phyloP scores from a whole-genome alignment of 164 flowering plant genomes.

The Malania oleifera region DNA sequence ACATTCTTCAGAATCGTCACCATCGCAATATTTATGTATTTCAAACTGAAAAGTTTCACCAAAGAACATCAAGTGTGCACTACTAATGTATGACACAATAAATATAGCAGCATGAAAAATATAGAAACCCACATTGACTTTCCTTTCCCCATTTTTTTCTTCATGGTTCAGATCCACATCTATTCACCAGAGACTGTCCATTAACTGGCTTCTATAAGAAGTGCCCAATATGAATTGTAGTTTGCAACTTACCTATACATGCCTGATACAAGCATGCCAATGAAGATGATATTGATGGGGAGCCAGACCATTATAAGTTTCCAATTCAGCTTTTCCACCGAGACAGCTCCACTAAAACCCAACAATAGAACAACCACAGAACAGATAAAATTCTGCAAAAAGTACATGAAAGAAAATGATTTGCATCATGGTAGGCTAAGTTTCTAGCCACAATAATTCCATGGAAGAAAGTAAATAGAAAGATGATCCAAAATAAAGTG shows the following conservation, averaged over 20 bases:
- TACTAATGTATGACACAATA: neutral
- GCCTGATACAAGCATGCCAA: constrained; percentile 85
- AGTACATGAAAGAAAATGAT: neutral
- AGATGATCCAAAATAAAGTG: neutral
- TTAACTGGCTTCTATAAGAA: no score
- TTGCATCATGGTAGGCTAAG: neutral
- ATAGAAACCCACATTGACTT: no score
- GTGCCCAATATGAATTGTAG: neutral
- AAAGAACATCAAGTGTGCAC: constrained; percentile 4
- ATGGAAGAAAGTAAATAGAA: neutral
- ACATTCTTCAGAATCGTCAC: constrained; percentile 85
- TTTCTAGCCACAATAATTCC: neutral
- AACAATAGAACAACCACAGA: constrained; percentile 39
- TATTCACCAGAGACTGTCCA: no score
- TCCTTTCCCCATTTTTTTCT: no score
- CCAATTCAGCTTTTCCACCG: constrained; percentile 63
- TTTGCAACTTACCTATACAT: constrained; percentile 48
- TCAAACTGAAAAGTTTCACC: constrained; percentile 53
- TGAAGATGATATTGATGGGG: constrained; percentile 77
- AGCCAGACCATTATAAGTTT: constrained; percentile 64
- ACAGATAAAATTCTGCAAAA: constrained; percentile 63
- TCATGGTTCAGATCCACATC: no score
- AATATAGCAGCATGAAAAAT: no score
- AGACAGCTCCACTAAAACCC: constrained; percentile 39
- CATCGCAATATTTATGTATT: constrained; percentile 78